phyloP scores from a whole-genome alignment of 352 stramenopile genomes.

The Thraustotheca clavata region DNA sequence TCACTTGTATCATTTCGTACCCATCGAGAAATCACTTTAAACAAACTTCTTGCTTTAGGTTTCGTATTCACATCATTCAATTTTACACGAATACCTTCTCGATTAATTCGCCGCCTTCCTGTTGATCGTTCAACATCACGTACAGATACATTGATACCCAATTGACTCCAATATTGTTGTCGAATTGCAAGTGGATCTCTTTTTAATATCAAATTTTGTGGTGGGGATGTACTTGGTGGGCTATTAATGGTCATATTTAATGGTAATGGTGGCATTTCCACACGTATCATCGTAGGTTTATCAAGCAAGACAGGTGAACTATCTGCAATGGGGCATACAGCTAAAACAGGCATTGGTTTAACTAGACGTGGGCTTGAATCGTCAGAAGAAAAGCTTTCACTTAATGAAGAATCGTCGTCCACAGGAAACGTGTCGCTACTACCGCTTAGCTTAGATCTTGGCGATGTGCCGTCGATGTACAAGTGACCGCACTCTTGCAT shows the following conservation, averaged over 20 bases:
- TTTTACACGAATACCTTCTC: conserved; percentile 62
- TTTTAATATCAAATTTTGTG: conserved; percentile 28
- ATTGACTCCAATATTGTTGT: conserved; percentile 80
- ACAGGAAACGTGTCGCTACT: not conserved
- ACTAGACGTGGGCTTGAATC: not conserved
- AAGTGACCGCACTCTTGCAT: not conserved
- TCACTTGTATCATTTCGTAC: conserved; percentile 39
- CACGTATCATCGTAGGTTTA: not conserved
- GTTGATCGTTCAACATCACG: conserved; percentile 75
- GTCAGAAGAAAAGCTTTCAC: conserved; percentile 15
- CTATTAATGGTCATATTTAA: conserved; percentile 4
- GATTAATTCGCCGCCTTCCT: conserved; percentile 45
- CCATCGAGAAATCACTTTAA: conserved; percentile 78
- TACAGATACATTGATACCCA: conserved; percentile 71
- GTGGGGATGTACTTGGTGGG: not conserved
- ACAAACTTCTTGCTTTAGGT: conserved; percentile 49
- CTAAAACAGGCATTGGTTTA: conserved; percentile 20
- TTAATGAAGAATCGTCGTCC: conserved; percentile 5
- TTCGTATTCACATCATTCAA: conserved; percentile 54
- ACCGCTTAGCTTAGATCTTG: not conserved
- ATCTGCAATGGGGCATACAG: conserved; percentile 14
- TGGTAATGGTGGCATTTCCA: conserved; percentile 6
- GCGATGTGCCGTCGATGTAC: not conserved
- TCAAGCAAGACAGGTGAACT: not conserved
- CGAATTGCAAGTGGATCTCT: conserved; percentile 78